phyloP scores from a whole-genome alignment of 345 rosid genomes.

The Rhizophora mangle region DNA sequence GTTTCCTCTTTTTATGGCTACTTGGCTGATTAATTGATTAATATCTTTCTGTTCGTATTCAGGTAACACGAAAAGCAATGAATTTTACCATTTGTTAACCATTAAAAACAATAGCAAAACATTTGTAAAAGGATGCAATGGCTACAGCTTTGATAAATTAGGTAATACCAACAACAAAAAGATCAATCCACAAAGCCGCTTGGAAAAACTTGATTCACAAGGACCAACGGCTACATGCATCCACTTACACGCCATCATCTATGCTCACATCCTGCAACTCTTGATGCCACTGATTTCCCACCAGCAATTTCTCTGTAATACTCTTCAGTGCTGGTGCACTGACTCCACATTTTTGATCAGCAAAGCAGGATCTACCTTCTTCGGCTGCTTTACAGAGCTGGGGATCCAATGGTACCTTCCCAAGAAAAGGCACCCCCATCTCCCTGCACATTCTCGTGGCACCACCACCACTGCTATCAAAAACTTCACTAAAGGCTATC shows the following conservation, averaged over 20 bases:
- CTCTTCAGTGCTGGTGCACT: constrained; percentile 69
- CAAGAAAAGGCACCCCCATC: constrained; percentile 81
- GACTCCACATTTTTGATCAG: constrained; percentile 52
- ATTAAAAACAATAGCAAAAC: no score
- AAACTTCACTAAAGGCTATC: constrained; percentile 62
- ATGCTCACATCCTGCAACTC: constrained; percentile 11
- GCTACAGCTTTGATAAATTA: no score
- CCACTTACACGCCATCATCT: neutral
- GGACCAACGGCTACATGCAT: neutral
- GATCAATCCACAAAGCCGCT: no score
- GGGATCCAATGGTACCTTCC: constrained; percentile 89
- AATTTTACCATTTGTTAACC: no score
- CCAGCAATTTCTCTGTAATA: constrained; percentile 49
- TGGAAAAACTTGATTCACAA: neutral
- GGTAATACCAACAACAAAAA: no score
- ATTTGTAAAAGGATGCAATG: no score
- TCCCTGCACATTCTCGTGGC: constrained; percentile 77
- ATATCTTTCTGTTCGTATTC: no score
- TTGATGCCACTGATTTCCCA: constrained; percentile 29
- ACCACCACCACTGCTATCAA: constrained; percentile 86
- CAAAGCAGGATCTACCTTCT: constrained; percentile 86
- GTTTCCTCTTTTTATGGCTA: no score
- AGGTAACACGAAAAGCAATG: no score
- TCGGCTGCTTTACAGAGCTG: constrained; percentile 80
- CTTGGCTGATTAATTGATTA: no score